Evolutionary conservation across 78 protist genomes (phyloP).

Genomic region (Polysphondylium violaceum): DNA sequence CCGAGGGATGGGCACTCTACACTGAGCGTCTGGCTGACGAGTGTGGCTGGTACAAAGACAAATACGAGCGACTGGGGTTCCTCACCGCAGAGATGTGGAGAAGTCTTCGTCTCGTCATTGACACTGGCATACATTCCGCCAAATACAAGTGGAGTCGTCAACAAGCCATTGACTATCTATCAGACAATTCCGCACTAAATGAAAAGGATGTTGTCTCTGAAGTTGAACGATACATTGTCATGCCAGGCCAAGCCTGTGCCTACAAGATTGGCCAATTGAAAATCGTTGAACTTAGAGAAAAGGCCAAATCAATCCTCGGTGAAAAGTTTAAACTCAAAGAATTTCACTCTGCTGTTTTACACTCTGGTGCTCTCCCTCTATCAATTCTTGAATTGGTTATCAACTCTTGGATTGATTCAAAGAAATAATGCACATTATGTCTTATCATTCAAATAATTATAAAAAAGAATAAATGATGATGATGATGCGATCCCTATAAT

Average conservation of each 20-base stretch:
- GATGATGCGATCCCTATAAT: neutral
- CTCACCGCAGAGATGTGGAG: slow-evolving; percentile 50
- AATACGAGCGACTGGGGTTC: slow-evolving; percentile 54
- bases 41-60: slow-evolving; percentile 43
- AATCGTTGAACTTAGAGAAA: slow-evolving; percentile 37
- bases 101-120: slow-evolving; percentile 26
- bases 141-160: slow-evolving; percentile 59
- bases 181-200: slow-evolving; percentile 5
- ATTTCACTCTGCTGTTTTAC: slow-evolving; percentile 46
- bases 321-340: slow-evolving; percentile 10
- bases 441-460: neutral
- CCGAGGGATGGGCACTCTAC: slow-evolving; percentile 77
- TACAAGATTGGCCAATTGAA: slow-evolving; percentile 74
- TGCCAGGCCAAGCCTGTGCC: slow-evolving; percentile 73
- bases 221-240: slow-evolving; percentile 68
- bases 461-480: neutral
- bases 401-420: slow-evolving; percentile 37
- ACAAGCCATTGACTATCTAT: slow-evolving; percentile 40
- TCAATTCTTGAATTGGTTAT: slow-evolving; percentile 34
- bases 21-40: slow-evolving; percentile 39
- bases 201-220: slow-evolving; percentile 40
- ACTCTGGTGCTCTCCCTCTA: slow-evolving; percentile 68
- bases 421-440: neutral
- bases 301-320: slow-evolving; percentile 21
- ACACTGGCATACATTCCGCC: slow-evolving; percentile 58